Base-by-base conservation (phyloP, 2,329 filamentous ascomycete genomes). In the Fusarium abutilonis region DNA sequence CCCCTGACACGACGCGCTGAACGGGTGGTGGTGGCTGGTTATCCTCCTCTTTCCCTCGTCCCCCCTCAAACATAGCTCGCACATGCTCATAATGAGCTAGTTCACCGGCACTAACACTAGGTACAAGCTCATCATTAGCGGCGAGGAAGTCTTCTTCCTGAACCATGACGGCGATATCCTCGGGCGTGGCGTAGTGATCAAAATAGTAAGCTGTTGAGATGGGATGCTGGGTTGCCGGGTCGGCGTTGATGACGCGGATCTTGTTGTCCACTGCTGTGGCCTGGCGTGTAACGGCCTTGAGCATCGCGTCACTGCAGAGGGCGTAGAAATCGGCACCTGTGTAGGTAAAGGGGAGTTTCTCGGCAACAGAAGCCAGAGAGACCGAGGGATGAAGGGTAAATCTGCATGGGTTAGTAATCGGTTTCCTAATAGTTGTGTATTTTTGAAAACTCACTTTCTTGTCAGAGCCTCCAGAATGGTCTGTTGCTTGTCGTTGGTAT, bases 311-410 rank as follows among this genome's bases (percentile, higher is more conserved):
- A 39, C 93, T 97, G 80, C 94, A 98, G 17, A 99, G 84, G 1
- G 95, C 95, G 77, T 99, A 99, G 73, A 99, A 89, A 78, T 99
- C 95, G 62, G 95, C 95, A 72, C 95, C 95, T 0, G 95, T 99
- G 78, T 97, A 99, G 3, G 94, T 98, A 74, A 97, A 95, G 0
- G 95, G 95, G 4, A 99, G 84, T 10, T 83, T 83, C 47, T 90
- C 83, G 4, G 94, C 90, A 42, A 99, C 87, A 8, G 86, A 79
- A 23, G 83, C 75, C 10, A 99, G 86, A 10, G 92, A 95, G 42
- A 97, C 82, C 1, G 87, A 83, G 0, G 92, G 91, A 63, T 92
- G 83, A 48, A 98, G 86, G 3, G 89, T 90, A 77, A 99, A 99
- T 78, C 91, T 94, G 64, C 60, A 52, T n/a, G 14, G 6, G 26